A percentile compares a stretch with the other conserved stretches of the same genome.
phyloP scores from a whole-genome alignment of 805 yeast species.

The Candida stauntonica region DNA sequence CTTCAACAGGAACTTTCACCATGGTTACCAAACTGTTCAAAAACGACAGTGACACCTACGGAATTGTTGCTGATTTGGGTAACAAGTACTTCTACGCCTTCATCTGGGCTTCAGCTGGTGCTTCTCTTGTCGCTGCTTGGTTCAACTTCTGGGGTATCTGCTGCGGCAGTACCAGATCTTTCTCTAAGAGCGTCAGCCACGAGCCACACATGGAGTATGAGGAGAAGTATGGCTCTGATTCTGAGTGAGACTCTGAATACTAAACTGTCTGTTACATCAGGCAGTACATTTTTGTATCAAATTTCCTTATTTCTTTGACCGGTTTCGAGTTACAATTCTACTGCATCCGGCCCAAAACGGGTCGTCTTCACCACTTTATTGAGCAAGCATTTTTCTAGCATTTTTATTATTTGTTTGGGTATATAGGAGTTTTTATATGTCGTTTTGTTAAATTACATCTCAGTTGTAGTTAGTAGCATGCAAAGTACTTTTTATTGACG shows the following conservation, averaged over 20 bases:
- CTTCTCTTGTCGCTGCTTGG: constrained; percentile 37
- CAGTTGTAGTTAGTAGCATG: too few relatives aligned
- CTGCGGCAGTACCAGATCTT: constrained; percentile 32
- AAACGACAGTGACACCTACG: constrained; percentile 41
- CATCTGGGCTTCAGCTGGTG: constrained; percentile 60
- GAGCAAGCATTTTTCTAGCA: too few relatives aligned
- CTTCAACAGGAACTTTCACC: constrained; percentile 59
- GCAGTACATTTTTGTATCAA: not conserved
- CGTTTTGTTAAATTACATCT: too few relatives aligned
- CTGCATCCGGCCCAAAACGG: too few relatives aligned
- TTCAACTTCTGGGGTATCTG: constrained; percentile 34
- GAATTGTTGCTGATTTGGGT: constrained; percentile 50
- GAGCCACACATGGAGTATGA: constrained; percentile 21
- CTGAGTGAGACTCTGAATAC: constrained; percentile 3
- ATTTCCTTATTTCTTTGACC: not conserved
- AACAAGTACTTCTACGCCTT: constrained; percentile 47
- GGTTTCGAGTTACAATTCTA: too few relatives aligned
- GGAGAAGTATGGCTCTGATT: constrained; percentile 13
- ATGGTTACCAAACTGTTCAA: constrained; percentile 49
- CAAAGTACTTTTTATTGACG: too few relatives aligned
- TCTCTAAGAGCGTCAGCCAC: constrained; percentile 3
- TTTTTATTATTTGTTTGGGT: too few relatives aligned
- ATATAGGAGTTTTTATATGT: not conserved
- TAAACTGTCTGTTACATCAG: too few relatives aligned
- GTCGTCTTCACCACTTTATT: too few relatives aligned